Evolutionary conservation across 306 rosid species (phyloP).

Genomic region (Casuarina equisetifolia): DNA sequence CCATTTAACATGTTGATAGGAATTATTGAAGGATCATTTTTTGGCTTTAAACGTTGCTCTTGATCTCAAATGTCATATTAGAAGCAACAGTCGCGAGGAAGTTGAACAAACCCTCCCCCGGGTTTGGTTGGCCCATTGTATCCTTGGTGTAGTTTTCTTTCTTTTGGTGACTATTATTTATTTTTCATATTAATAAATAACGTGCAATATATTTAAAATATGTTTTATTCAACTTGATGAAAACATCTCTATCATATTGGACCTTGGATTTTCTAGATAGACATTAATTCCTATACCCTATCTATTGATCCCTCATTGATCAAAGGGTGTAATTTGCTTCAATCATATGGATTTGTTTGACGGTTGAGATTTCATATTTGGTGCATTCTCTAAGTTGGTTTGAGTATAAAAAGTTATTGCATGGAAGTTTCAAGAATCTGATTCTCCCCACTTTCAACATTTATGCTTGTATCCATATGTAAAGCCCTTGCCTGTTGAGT

Average conservation of each 20-base stretch:
- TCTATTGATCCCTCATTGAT: too few relatives aligned
- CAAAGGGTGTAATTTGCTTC: too few relatives aligned
- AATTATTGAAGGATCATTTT: slow-evolving; percentile 37
- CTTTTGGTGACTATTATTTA: too few relatives aligned
- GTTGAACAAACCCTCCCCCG: slow-evolving; percentile 42
- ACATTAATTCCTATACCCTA: too few relatives aligned
- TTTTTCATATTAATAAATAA: too few relatives aligned
- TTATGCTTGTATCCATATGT: neutral
- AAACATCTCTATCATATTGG: too few relatives aligned
- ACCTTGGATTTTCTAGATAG: too few relatives aligned
- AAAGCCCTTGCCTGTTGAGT: neutral
- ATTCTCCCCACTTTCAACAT: neutral
- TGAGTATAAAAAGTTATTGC: neutral
- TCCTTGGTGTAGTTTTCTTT: slow-evolving; percentile 58
- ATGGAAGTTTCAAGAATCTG: neutral
- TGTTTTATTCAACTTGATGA: too few relatives aligned
- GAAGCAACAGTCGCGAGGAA: slow-evolving; percentile 48
- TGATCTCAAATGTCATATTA: slow-evolving; percentile 20
- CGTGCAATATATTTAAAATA: too few relatives aligned
- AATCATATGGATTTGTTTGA: too few relatives aligned
- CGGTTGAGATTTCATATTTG: too few relatives aligned
- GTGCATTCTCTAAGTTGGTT: neutral
- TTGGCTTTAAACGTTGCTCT: neutral
- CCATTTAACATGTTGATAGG: slow-evolving; percentile 31
- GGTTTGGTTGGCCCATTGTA: slow-evolving; percentile 72